Percentiles rank a stretch among this genome's conserved stretches.
Conservation (phyloP, 2,329 filamentous ascomycete species). For the Fusarium hainanense region DNA sequence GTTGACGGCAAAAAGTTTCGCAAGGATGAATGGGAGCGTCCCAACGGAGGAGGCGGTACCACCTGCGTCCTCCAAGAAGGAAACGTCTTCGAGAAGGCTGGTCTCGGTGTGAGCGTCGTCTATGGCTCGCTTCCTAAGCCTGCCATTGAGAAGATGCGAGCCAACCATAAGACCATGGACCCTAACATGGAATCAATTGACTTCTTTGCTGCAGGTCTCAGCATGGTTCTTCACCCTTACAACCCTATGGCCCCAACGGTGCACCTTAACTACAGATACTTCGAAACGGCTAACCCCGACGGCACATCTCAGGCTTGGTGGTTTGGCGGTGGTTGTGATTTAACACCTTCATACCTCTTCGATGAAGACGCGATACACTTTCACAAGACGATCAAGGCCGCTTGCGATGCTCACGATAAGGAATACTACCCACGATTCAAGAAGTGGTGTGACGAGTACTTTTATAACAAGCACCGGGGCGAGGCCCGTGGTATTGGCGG, state of each 20-base stretch:
- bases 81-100: constrained; percentile 97
- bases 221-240: constrained; percentile 89
- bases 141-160: constrained; percentile 92
- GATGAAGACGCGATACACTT: constrained; percentile 98
- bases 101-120: constrained; percentile 93
- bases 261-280: constrained; percentile 98
- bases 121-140: constrained; percentile 89
- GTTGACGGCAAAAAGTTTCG: constrained; percentile 87
- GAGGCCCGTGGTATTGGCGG: constrained; percentile 91
- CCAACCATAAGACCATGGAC: constrained; percentile 91
- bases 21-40: constrained; percentile 86
- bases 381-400: constrained; percentile 91
- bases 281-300: constrained; percentile 90
- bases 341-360: constrained; percentile 94
- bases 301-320: constrained; percentile 91
- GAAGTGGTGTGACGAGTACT: constrained; percentile 98
- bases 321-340: constrained; percentile 95
- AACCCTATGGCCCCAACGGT: constrained; percentile 99
- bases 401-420: constrained; percentile 93
- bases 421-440: constrained; percentile 95
- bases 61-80: constrained; percentile 96
- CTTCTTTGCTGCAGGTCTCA: constrained; percentile 95
- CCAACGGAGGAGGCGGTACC: constrained; percentile 90
- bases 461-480: constrained; percentile 89
- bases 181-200: constrained; percentile 83